Percentiles rank a stretch among this genome's conserved stretches.
phyloP scores from a whole-genome alignment of 352 stramenopile genomes.

The Globisporangium emineosum region DNA sequence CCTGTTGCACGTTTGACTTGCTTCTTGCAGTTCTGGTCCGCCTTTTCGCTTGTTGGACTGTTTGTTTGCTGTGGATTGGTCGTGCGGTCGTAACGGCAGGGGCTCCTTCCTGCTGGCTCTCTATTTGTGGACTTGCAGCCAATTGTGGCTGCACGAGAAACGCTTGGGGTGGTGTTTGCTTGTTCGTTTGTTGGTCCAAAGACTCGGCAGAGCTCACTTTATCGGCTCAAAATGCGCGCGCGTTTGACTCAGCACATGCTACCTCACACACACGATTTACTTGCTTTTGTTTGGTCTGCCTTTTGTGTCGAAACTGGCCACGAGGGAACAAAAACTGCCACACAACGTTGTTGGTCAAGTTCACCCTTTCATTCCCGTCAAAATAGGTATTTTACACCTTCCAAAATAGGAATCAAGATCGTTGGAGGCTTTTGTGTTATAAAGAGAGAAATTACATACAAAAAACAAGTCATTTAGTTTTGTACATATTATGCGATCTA shows the following conservation, averaged over 20 bases:
- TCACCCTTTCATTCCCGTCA: background rate
- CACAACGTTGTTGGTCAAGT: background rate
- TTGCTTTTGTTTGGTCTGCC: background rate
- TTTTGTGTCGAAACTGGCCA: background rate
- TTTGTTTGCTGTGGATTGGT: background rate
- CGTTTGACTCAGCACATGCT: background rate
- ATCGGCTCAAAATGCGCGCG: background rate
- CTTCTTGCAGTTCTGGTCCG: background rate
- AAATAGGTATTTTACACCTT: background rate
- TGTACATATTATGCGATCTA: background rate
- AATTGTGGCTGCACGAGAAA: no score
- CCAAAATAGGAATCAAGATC: background rate
- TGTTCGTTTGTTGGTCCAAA: background rate
- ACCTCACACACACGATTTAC: background rate
- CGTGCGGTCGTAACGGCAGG: constrained; percentile 6
- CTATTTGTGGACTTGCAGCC: background rate
- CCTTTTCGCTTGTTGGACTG: background rate
- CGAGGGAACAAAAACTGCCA: background rate
- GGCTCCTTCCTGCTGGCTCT: background rate
- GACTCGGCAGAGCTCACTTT: no score
- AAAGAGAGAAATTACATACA: background rate
- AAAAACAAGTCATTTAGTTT: no score
- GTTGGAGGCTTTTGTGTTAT: background rate
- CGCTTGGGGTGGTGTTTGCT: background rate
- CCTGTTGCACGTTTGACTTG: no score